Percentiles rank a stretch among this genome's conserved stretches.
These are phyloP conservation scores for Cyclospora cayetanensis DNA, from an alignment of 169 alveolate species.

Conservation along the genomic window DNA sequence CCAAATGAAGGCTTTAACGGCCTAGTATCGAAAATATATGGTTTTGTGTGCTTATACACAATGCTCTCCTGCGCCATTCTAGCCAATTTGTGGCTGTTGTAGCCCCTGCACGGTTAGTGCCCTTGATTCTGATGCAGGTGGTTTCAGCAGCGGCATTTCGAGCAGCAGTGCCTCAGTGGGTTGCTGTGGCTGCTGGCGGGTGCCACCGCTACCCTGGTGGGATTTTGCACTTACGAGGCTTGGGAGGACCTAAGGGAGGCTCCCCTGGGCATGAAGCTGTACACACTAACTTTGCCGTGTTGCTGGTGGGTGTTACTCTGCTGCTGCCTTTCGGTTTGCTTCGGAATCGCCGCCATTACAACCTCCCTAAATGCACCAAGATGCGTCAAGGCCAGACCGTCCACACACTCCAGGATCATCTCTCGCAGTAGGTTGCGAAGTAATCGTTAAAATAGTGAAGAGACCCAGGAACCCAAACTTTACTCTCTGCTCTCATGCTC, in stretches of 20 bases:
- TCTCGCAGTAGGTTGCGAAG: not conserved
- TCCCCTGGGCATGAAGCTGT: slow-evolving; percentile 36
- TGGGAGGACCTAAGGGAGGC: slow-evolving; percentile 46
- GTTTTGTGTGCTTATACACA: too few species aligned
- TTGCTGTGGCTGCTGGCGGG: slow-evolving; percentile 52
- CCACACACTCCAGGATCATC: slow-evolving; percentile 2
- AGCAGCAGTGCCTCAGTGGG: slow-evolving; percentile 34
- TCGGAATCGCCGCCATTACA: slow-evolving; percentile 37
- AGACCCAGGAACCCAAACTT: not conserved
- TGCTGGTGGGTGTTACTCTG: slow-evolving; percentile 63
- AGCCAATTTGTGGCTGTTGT: not conserved
- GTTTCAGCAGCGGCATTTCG: slow-evolving; percentile 4
- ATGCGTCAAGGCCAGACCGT: not conserved
- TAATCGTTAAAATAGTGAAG: not conserved
- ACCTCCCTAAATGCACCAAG: not conserved
- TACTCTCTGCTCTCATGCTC: too few species aligned
- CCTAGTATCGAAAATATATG: too few species aligned
- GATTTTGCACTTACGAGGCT: not conserved
- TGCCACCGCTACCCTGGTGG: slow-evolving; percentile 37
- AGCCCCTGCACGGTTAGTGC: slow-evolving; percentile 51
- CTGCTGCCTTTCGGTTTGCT: slow-evolving; percentile 38
- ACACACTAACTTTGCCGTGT: slow-evolving; percentile 44
- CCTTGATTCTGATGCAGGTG: slow-evolving; percentile 53
- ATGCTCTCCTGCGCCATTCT: too few species aligned
- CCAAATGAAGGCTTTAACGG: too few species aligned